Conservation (phyloP, 1,139 yeast species). For the Kodamaea anthophila region DNA sequence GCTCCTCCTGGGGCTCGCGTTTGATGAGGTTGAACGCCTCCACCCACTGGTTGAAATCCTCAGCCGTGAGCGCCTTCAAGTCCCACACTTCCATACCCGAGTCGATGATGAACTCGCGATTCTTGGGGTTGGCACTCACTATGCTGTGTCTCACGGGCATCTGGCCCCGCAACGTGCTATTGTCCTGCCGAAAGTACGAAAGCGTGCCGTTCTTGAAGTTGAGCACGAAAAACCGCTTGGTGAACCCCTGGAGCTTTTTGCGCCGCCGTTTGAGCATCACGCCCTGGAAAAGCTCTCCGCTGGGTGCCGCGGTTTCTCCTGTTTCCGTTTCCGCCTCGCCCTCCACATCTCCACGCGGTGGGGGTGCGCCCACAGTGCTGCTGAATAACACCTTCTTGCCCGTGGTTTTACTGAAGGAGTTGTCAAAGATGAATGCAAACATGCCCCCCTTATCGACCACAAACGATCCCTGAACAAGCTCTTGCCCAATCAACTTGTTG, state of each 20-base stretch:
- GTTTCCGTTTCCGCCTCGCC: conserved; percentile 5
- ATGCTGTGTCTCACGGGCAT: conserved; percentile 82
- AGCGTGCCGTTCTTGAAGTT: conserved; percentile 79
- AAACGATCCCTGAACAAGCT: conserved; percentile 57
- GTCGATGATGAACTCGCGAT: conserved; percentile 71
- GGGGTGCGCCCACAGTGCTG: conserved; percentile 29
- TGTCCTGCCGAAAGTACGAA: conserved; percentile 68
- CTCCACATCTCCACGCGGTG: conserved; percentile 6
- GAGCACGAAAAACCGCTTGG: conserved; percentile 75
- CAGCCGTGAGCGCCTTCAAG: conserved; percentile 57
- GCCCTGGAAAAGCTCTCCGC: conserved; percentile 68
- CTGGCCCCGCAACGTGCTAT: conserved; percentile 77
- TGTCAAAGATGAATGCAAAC: conserved; percentile 87
- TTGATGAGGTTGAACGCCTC: conserved; percentile 59
- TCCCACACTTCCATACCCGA: conserved; percentile 97
- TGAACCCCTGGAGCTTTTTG: conserved; percentile 75
- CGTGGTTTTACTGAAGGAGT: conserved; percentile 80
- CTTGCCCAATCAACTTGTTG: conserved; percentile 43
- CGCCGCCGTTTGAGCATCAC: conserved; percentile 69
- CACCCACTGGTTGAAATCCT: conserved; percentile 78
- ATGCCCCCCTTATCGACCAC: conserved; percentile 54
- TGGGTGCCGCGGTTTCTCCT: conserved; percentile 28
- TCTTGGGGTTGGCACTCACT: conserved; percentile 68
- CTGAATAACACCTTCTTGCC: conserved; percentile 77
- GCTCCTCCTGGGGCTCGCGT: conserved; percentile 11